These are phyloP conservation scores for Coemansia sp. DNA, from an alignment of 192 early-diverging fungal species.

Conservation along the genomic window DNA sequence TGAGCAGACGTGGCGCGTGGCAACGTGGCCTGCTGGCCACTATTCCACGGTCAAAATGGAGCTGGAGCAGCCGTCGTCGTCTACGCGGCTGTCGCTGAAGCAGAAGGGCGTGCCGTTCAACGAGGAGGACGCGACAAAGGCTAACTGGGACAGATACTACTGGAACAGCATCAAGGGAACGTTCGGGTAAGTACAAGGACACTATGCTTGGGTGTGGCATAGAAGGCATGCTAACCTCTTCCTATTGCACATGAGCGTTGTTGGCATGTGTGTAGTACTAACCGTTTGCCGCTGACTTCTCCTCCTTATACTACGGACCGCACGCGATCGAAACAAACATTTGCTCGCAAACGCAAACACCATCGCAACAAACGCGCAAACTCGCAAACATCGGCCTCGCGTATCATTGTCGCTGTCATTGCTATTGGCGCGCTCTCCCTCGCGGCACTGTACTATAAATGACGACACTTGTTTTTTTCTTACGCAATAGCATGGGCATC, in stretches of 20 bases:
- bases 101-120: slow-evolving; percentile 88
- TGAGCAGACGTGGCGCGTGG: slow-evolving; percentile 85
- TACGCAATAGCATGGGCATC: slow-evolving; percentile 13
- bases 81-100: slow-evolving; percentile 68
- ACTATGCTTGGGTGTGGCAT: neutral
- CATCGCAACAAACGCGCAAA: slow-evolving; percentile 8
- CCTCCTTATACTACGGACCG: slow-evolving; percentile 26
- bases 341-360: slow-evolving; percentile 28
- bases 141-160: slow-evolving; percentile 93
- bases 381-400: neutral
- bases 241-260: neutral
- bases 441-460: slow-evolving; percentile 25
- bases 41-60: slow-evolving; percentile 80
- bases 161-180: slow-evolving; percentile 90
- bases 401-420: slow-evolving; percentile 4
- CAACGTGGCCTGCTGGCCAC: slow-evolving; percentile 86
- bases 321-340: slow-evolving; percentile 1
- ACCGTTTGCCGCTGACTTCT: slow-evolving; percentile 40
- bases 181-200: slow-evolving; percentile 75
- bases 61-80: slow-evolving; percentile 71
- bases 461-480: neutral
- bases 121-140: slow-evolving; percentile 81
- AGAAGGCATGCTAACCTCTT: neutral
- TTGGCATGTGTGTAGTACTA: slow-evolving; percentile 32
- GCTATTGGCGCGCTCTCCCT: slow-evolving; percentile 13